Evolutionary conservation across 1,284 basidiomycete genomes (phyloP), one percentile per base, ranked within the genome.

Genomic region (Ceratorhiza oryzae-sativae): DNA sequence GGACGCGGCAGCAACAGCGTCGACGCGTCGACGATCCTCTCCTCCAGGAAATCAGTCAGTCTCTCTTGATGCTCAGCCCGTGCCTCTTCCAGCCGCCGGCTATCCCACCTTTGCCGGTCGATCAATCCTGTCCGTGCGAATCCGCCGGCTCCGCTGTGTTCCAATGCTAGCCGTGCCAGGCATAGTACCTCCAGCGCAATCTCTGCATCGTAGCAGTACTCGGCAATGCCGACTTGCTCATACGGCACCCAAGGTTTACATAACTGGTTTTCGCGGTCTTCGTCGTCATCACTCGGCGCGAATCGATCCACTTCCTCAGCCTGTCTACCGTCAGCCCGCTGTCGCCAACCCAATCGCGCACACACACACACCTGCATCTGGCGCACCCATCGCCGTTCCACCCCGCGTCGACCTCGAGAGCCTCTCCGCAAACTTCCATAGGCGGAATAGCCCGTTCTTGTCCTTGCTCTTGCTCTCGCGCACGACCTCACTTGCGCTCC

Each of bases 331-430:
- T 58, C 30, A 59, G 63, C 49, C 53, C 45, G 45, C 61, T 63
- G 45, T 51, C 39, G 46, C 61, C 30, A 61, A 10, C 58, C 30
- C 49, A 41, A 15, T 46, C 58, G 70, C 70, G 61, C 46, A 65
- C 55, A 71, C 46, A 65, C 55, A 65, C 46, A 60, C 77, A 89
- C 88, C 80, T 84, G 83, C 72, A 81, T 77, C 62, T 76, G 79
- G 48, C 82, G 81, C 77, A 78, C 76, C 6, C 77, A 61, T 60
- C 80, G 78, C 73, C 82, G 80, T 49, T 81, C 80, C 34, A 89
- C 79, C 82, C 79, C 36, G 86, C 84, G 77, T 92, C 88, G 65
- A 83, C 80, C 78, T 84, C 87, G 87, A 88, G 76, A 86, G 74
- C 72, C 80, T 70, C 73, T 88, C 87, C 45, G 81, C 79, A 62